Evolutionary conservation across 108 stramenopile species (phyloP).

Genomic region (Fragilariopsis cylindrus): DNA sequence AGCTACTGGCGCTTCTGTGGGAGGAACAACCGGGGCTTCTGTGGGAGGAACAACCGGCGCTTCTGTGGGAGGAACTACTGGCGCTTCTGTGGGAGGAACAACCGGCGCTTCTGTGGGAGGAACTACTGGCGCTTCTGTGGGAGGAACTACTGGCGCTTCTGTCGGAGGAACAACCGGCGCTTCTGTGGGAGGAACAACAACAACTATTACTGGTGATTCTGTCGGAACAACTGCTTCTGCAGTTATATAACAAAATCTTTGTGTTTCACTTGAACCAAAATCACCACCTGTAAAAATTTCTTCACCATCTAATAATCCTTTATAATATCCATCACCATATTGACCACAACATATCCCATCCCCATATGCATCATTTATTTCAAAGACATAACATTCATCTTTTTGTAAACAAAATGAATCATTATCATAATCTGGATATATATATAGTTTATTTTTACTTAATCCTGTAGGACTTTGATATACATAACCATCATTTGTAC

Average conservation of each 20-base stretch:
- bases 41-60: no score
- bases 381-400: conserved; percentile 6
- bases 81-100: no score
- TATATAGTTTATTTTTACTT: neutral
- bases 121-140: no score
- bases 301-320: neutral
- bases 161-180: no score
- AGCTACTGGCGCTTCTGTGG: no score
- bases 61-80: no score
- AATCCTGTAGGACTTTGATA: neutral
- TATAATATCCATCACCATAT: neutral
- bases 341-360: conserved; percentile 3
- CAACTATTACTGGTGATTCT: no score
- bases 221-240: no score
- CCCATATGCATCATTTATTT: conserved; percentile 2
- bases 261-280: conserved; percentile 35
- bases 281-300: conserved; percentile 22
- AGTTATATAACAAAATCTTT: neutral
- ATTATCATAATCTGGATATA: neutral
- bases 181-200: no score
- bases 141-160: no score
- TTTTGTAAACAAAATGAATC: neutral
- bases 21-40: no score
- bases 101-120: no score
- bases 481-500: neutral